Evolutionary conservation across 345 rosid genomes (phyloP).

Genomic region (Aquilaria malaccensis): DNA sequence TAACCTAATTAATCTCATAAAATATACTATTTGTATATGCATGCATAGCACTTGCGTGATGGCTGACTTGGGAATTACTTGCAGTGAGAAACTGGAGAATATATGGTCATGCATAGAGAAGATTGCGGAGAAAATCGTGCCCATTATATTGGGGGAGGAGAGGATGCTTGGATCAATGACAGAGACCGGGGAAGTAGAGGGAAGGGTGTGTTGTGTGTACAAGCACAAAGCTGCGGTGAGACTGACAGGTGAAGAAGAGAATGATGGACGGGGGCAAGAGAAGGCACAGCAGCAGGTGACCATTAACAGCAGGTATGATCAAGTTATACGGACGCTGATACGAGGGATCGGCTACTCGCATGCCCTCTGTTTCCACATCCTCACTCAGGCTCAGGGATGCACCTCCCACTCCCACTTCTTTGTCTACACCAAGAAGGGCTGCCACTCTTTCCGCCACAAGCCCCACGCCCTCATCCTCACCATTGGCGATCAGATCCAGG

Average conservation of each 20-base stretch:
- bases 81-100: slow-evolving; percentile 58
- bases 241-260: too few relatives aligned
- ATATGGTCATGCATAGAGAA: slow-evolving; percentile 39
- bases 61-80: neutral
- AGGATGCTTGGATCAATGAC: slow-evolving; percentile 1
- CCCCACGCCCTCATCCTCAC: slow-evolving; percentile 61
- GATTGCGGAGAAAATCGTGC: slow-evolving; percentile 37
- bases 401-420: slow-evolving; percentile 56
- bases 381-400: slow-evolving; percentile 9
- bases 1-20: too few relatives aligned
- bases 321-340: slow-evolving; percentile 63
- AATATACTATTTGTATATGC: too few relatives aligned
- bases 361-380: slow-evolving; percentile 45
- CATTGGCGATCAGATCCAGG: slow-evolving; percentile 74
- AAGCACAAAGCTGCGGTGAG: slow-evolving; percentile 21
- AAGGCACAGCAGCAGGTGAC: slow-evolving; percentile 13
- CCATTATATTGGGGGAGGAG: slow-evolving; percentile 12
- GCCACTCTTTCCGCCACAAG: slow-evolving; percentile 65
- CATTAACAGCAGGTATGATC: slow-evolving; percentile 35
- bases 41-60: too few relatives aligned
- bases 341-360: slow-evolving; percentile 71
- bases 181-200: slow-evolving; percentile 14
- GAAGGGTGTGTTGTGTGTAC: slow-evolving; percentile 37
- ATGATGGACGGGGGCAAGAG: slow-evolving; percentile 1
- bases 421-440: slow-evolving; percentile 86